Base-by-base conservation (phyloP, 2,329 filamentous ascomycete genomes). In the Diaporthe ilicicola region DNA sequence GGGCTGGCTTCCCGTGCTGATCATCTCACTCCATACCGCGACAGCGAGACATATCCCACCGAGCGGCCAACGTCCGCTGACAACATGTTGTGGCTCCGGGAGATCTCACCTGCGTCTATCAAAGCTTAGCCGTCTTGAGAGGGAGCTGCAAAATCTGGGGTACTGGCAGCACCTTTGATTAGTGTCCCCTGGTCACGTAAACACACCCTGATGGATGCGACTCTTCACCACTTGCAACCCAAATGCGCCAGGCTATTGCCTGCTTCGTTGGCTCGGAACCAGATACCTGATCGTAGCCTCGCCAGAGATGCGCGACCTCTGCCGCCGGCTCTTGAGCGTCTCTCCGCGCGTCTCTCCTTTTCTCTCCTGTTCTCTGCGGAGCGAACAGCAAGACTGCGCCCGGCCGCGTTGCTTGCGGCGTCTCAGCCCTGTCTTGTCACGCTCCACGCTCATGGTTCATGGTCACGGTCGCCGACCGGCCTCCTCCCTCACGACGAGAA, bases 91-190 rank as follows among this genome's bases (percentile, higher is more conserved):
- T 64, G 44, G 59, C 59, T 29, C 29, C 59, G 42, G 37, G 44
- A 64, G 22, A 64, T 64, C 59, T 64, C 59, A 64, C 59, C 42
- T 64, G 59, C 59, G 59, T 64, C 59, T 37, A 50, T 64, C 59
- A 64, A 64, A 64, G 59, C 59, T 64, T 64, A 37, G 59, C 59
- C 59, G 44, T 64, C 59, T 50, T 64, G 59, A 64, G 37, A 39
- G 59, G 19, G 22, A 68, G 32, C 34, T 68, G 32, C 29, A 48
- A 51, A 59, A 68, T 42, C 66, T 53, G 53, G 66, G 66, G 53
- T 50, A 59, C 19, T 59, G 44, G 42, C 42, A 39, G 32, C 53
- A 44, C 44, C 59, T 37, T 29, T 64, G 29, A 34, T 64, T 64
- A 50, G 59, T 64, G 59, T 64, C 29, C 44, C 59, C 59, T 50